Base-by-base conservation (phyloP, 2,329 filamentous ascomycete genomes). In the Dactylonectria estremocensis region DNA sequence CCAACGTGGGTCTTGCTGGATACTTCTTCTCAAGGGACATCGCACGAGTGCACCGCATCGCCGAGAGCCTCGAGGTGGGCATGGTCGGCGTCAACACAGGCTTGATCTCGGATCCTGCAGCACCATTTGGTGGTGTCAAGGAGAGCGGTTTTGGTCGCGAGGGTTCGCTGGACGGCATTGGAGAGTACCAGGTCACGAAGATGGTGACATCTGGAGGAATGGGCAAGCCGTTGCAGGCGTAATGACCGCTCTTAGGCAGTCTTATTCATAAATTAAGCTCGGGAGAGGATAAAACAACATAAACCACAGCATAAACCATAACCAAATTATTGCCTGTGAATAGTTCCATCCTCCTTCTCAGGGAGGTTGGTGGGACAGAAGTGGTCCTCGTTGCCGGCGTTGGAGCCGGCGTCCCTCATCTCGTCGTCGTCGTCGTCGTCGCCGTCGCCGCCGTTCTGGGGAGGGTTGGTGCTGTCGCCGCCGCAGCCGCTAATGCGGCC, bases 1-100 rank as follows among this genome's bases (percentile, higher is more conserved):
- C 93, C 1, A 91, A 95, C 59, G 95, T 98, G 43, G 96, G 96
- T 1, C 87, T 99, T 40, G 96, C 95, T 0, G 95, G 94, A 1
- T 98, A 98, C 84, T 97, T 99, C 85, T 98, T 94, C 86, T 95
- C 89, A 6, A 82, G 83, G 56, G 88, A 93, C 75, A 68, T 92
- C 13, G 84, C 87, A 76, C 82, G 91, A 7, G 86, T 89, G 31
- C 83, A 85, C 73, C 85, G 91, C 54, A 87, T 93, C 0, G 89
- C 90, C 0, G 91, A 93, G 81, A 86, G 87, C 16, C 83, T 97
- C 45, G 92, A 97, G 78, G 93, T 95, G 1, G 94, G 94, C 60
- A 97, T 97, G 94, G 89, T 97, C 1, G 94, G 93, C 62, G 90
- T 95, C 67, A 95, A 95, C 81, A 95, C 92, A 1, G 93, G 93